Evolutionary conservation across 257 asterid genomes (phyloP).

Genomic region (Jacaranda mimosifolia): DNA sequence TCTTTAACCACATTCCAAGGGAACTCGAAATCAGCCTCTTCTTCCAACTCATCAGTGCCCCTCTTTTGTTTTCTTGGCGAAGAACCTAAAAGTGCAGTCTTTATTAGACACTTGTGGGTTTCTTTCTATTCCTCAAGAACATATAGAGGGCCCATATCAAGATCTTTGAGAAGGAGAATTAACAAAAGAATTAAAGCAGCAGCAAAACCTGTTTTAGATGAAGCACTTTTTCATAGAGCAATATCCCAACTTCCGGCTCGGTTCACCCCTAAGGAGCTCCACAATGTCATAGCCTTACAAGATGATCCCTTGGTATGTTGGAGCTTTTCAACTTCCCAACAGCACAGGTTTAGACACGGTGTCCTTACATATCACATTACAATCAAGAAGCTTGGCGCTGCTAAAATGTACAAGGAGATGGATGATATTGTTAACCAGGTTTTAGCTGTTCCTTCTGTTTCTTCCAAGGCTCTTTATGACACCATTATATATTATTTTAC

Average conservation of each 20-base stretch:
- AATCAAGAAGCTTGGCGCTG: constrained; percentile 82
- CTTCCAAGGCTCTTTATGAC: constrained; percentile 78
- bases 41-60: constrained; percentile 29
- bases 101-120: constrained; percentile 29
- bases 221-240: constrained; percentile 43
- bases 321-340: constrained; percentile 88
- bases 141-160: constrained; percentile 72
- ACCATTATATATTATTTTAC: constrained; percentile 83
- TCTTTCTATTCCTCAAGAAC: constrained; percentile 56
- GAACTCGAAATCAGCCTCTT: neutral
- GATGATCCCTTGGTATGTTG: constrained; percentile 78
- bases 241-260: too few relatives aligned
- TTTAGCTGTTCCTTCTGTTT: constrained; percentile 69
- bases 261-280: constrained; percentile 64
- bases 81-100: constrained; percentile 18
- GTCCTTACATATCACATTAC: constrained; percentile 67
- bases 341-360: constrained; percentile 82
- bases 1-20: constrained; percentile 1
- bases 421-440: constrained; percentile 85
- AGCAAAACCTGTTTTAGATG: constrained; percentile 69
- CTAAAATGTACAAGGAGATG: constrained; percentile 83
- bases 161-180: constrained; percentile 79
- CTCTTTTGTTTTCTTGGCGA: constrained; percentile 14
- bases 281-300: constrained; percentile 56
- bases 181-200: constrained; percentile 75